These are phyloP conservation scores for Pugionium cornutum DNA, from an alignment of 345 rosid genomes.

Conservation along the genomic window DNA sequence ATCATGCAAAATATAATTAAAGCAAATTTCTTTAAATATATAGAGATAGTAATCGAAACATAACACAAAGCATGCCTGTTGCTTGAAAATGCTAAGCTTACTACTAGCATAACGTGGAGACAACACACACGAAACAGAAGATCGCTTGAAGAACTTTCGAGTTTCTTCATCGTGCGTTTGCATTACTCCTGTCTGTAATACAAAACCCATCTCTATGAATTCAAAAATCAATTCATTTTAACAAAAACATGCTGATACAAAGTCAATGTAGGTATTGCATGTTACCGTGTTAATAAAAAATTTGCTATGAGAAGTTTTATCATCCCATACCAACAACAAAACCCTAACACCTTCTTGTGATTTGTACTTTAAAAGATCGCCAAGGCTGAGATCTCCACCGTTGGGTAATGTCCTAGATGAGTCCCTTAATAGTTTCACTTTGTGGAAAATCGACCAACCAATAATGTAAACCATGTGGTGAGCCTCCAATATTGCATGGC, in stretches of 20 bases:
- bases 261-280: too few relatives aligned
- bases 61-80: constrained; percentile 66
- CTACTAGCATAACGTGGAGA: constrained; percentile 78
- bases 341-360: constrained; percentile 89
- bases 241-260: too few relatives aligned
- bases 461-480: constrained; percentile 76
- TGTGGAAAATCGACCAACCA: constrained; percentile 88
- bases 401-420: constrained; percentile 56
- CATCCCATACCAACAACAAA: constrained; percentile 85
- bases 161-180: constrained; percentile 81
- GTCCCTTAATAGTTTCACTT: constrained; percentile 71
- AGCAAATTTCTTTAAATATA: too few relatives aligned
- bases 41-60: constrained; percentile 25
- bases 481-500: constrained; percentile 80
- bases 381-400: constrained; percentile 65
- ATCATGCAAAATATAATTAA: too few relatives aligned
- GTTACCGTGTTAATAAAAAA: constrained; percentile 71
- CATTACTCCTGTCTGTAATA: constrained; percentile 65
- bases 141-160: constrained; percentile 66
- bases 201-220: neutral
- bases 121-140: constrained; percentile 64
- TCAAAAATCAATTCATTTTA: too few relatives aligned
- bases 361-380: constrained; percentile 77
- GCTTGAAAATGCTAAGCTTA: constrained; percentile 83
- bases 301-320: constrained; percentile 81